These are phyloP conservation scores for Moesziomyces sp. DNA, from an alignment of 1,284 basidiomycete species.

Conservation along the genomic window DNA sequence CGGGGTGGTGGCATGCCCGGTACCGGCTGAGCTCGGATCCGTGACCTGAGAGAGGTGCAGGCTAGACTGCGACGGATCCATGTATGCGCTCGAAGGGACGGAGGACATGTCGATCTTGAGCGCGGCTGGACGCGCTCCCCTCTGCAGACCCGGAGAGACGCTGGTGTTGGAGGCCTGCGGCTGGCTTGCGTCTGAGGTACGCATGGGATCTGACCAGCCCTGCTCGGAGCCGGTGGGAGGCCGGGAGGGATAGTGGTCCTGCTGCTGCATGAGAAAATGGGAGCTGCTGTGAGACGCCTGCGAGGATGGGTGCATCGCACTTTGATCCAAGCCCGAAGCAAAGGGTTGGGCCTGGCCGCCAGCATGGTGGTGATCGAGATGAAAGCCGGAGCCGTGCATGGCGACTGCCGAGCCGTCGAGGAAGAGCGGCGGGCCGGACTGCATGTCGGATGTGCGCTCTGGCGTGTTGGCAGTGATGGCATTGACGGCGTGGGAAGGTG, in stretches of 20 bases:
- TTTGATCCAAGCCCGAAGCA: slow-evolving; percentile 2
- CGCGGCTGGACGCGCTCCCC: slow-evolving; percentile 31
- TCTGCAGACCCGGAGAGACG: slow-evolving; percentile 11
- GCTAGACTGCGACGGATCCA: background rate
- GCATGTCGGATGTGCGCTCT: background rate
- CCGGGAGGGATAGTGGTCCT: slow-evolving; percentile 16
- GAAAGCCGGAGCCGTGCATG: slow-evolving; percentile 6
- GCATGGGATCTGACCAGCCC: slow-evolving; percentile 17
- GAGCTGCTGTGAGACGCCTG: background rate
- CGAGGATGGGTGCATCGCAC: background rate
- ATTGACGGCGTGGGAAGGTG: background rate
- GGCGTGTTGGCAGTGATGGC: background rate
- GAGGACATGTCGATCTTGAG: slow-evolving; percentile 40
- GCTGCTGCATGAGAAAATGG: slow-evolving; percentile 15
- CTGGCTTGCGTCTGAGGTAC: background rate
- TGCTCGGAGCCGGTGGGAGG: slow-evolving; percentile 33
- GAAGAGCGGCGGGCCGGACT: slow-evolving; percentile 10
- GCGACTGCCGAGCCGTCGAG: slow-evolving; percentile 9
- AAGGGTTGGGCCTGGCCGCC: slow-evolving; percentile 2
- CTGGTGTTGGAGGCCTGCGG: slow-evolving; percentile 2
- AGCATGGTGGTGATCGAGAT: slow-evolving; percentile 1
- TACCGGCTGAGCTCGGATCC: slow-evolving; percentile 15
- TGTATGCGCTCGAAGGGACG: slow-evolving; percentile 5
- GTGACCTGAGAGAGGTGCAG: background rate
- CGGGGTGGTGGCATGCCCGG: slow-evolving; percentile 16